Percentiles rank a stretch among this genome's conserved stretches.
Evolutionary conservation across 2,329 filamentous ascomycete genomes (phyloP).

Genomic region (Talaromyces marneffei): DNA sequence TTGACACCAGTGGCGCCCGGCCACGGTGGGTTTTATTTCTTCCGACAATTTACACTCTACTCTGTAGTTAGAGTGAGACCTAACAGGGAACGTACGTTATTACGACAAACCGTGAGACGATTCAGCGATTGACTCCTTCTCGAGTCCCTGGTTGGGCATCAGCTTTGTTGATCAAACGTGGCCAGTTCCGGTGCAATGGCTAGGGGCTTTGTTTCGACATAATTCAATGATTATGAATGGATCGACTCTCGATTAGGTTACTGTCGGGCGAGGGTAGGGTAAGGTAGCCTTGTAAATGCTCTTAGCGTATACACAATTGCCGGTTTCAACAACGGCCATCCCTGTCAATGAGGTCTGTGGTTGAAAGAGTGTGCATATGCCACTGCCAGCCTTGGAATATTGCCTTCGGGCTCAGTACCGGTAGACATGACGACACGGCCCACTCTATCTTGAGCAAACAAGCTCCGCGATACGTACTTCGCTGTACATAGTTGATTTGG

Average conservation of each 20-base stretch:
- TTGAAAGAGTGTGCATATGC: neutral
- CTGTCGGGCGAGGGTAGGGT: neutral
- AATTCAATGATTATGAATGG: neutral
- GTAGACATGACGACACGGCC: neutral
- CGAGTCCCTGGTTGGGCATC: neutral
- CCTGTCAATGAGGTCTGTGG: constrained; percentile 1
- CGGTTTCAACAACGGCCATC: constrained; percentile 1
- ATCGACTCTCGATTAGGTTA: neutral
- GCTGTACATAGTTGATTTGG: neutral
- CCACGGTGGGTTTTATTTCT: neutral
- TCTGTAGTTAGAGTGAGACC: neutral
- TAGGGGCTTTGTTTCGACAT: neutral
- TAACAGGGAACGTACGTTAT: neutral
- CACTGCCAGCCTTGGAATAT: neutral
- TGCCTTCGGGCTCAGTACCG: too few species aligned
- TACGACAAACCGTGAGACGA: neutral
- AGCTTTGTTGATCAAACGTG: neutral
- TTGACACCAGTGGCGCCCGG: constrained; percentile 3
- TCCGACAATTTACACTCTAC: neutral
- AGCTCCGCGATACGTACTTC: neutral
- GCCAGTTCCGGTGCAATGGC: neutral
- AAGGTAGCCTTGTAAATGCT: neutral
- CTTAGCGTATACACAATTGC: constrained; percentile 2
- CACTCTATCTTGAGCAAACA: neutral
- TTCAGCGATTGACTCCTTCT: constrained; percentile 4